Evolutionary conservation across 169 alveolate genomes (phyloP).

Genomic region (Plasmodium knowlesi): DNA sequence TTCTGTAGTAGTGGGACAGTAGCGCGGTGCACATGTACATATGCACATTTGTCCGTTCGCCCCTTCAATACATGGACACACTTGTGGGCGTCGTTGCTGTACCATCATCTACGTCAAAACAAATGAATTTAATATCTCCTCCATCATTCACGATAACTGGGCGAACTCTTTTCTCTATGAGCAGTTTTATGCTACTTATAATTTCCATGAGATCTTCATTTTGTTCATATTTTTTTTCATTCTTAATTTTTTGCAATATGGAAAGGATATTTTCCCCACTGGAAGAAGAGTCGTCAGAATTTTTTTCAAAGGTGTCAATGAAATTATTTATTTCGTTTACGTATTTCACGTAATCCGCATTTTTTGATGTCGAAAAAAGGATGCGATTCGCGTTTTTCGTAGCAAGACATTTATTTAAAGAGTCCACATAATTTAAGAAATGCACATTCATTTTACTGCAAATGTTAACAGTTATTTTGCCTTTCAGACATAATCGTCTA

Average conservation of each 20-base stretch:
- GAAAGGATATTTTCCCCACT: constrained; percentile 41
- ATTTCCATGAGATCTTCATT: constrained; percentile 77
- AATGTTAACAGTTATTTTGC: constrained; percentile 18
- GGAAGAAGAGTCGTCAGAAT: constrained; percentile 11
- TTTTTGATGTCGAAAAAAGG: constrained; percentile 34
- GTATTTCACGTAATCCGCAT: constrained; percentile 54
- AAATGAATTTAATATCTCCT: constrained; percentile 82
- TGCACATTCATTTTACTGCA: constrained; percentile 29
- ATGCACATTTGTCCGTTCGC: background rate
- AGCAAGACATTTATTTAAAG: constrained; percentile 27
- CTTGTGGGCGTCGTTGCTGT: background rate
- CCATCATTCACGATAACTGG: constrained; percentile 86
- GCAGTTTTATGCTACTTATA: constrained; percentile 81
- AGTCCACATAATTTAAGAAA: constrained; percentile 35
- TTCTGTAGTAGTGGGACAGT: background rate
- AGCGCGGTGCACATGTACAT: background rate
- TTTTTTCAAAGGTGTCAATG: constrained; percentile 42
- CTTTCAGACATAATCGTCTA: constrained; percentile 9
- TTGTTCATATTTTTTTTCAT: constrained; percentile 44
- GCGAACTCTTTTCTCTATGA: constrained; percentile 83
- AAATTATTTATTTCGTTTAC: constrained; percentile 56
- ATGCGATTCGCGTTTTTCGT: background rate
- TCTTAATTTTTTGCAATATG: constrained; percentile 68
- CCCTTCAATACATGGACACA: background rate
- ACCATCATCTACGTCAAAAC: constrained; percentile 83